Conservation (phyloP, 306 rosid genomes). For the Abrus precatorius region DNA sequence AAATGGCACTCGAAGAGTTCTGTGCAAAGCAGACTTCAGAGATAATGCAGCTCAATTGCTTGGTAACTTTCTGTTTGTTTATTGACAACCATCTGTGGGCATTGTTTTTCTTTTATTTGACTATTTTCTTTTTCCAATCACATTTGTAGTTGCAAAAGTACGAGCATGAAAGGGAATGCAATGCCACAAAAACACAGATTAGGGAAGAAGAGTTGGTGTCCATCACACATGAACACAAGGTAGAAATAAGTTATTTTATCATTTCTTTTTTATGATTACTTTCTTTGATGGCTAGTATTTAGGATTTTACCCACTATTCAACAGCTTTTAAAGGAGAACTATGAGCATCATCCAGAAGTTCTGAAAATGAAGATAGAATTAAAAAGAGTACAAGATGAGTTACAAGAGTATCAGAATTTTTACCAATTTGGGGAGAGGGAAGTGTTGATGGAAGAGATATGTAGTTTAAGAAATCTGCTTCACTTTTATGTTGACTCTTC, state of each 20-base stretch:
- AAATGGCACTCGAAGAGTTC: slow-evolving; percentile 87
- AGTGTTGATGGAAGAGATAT: slow-evolving; percentile 90
- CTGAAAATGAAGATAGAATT: slow-evolving; percentile 73
- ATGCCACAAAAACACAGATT: slow-evolving; percentile 74
- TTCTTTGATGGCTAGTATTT: slow-evolving; percentile 47
- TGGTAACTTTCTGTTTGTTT: slow-evolving; percentile 61
- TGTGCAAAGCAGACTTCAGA: slow-evolving; percentile 81
- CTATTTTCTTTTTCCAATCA: slow-evolving; percentile 49
- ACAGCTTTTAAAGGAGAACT: slow-evolving; percentile 84
- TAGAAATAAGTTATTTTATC: slow-evolving; percentile 49
- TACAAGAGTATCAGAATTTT: slow-evolving; percentile 69
- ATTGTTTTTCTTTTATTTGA: slow-evolving; percentile 39
- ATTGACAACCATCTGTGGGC: slow-evolving; percentile 16
- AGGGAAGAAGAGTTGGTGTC: slow-evolving; percentile 83
- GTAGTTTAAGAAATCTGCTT: slow-evolving; percentile 81
- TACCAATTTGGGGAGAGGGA: slow-evolving; percentile 84
- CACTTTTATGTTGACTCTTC: slow-evolving; percentile 73
- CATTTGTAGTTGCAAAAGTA: slow-evolving; percentile 82
- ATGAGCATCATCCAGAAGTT: slow-evolving; percentile 87
- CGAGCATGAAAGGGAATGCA: slow-evolving; percentile 87
- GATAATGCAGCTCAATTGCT: slow-evolving; percentile 82
- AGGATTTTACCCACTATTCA: slow-evolving; percentile 41
- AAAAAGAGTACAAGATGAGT: slow-evolving; percentile 75
- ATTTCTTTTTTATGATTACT: slow-evolving; percentile 20
- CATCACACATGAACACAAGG: slow-evolving; percentile 73